A percentile compares a stretch with the other conserved stretches of the same genome.
Conservation (phyloP, 192 early-diverging fungal species). For the Coemansia reversa region DNA sequence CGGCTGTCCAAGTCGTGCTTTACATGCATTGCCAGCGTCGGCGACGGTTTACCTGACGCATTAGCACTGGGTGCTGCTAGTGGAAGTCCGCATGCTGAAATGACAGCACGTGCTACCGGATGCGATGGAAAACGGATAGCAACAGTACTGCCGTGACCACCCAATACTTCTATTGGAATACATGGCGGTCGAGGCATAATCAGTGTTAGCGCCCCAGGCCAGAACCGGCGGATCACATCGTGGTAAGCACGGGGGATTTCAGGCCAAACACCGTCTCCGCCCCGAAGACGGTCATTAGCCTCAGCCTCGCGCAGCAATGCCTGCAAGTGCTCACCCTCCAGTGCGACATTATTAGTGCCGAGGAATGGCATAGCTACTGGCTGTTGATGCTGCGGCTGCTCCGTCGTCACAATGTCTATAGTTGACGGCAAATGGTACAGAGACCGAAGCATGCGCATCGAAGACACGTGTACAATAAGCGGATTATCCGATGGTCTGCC, state of each 20-base stretch:
- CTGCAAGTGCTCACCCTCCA: slow-evolving; percentile 26
- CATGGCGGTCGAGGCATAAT: slow-evolving; percentile 70
- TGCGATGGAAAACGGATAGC: slow-evolving; percentile 91
- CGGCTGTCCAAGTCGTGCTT: slow-evolving; percentile 72
- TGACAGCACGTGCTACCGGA: slow-evolving; percentile 87
- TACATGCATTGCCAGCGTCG: slow-evolving; percentile 90
- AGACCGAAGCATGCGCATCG: slow-evolving; percentile 79
- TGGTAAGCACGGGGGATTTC: slow-evolving; percentile 72
- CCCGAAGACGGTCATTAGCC: slow-evolving; percentile 12
- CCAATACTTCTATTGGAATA: slow-evolving; percentile 75
- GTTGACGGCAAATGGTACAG: slow-evolving; percentile 57
- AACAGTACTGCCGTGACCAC: slow-evolving; percentile 75
- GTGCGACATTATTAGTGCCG: slow-evolving; percentile 48
- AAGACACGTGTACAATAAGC: slow-evolving; percentile 94
- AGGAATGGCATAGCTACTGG: slow-evolving; percentile 23
- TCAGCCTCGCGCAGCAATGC: slow-evolving; percentile 15
- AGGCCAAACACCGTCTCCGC: slow-evolving; percentile 48
- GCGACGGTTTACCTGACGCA: slow-evolving; percentile 90
- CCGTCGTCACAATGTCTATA: background rate
- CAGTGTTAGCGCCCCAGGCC: slow-evolving; percentile 95
- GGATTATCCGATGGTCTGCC: slow-evolving; percentile 94
- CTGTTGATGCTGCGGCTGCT: background rate
- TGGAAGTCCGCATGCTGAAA: slow-evolving; percentile 78
- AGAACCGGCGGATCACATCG: slow-evolving; percentile 64
- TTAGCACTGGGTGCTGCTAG: slow-evolving; percentile 99